A percentile compares a stretch with the other conserved stretches of the same genome.
phyloP scores from a whole-genome alignment of 352 stramenopile species.

The Phytophthora pini region DNA sequence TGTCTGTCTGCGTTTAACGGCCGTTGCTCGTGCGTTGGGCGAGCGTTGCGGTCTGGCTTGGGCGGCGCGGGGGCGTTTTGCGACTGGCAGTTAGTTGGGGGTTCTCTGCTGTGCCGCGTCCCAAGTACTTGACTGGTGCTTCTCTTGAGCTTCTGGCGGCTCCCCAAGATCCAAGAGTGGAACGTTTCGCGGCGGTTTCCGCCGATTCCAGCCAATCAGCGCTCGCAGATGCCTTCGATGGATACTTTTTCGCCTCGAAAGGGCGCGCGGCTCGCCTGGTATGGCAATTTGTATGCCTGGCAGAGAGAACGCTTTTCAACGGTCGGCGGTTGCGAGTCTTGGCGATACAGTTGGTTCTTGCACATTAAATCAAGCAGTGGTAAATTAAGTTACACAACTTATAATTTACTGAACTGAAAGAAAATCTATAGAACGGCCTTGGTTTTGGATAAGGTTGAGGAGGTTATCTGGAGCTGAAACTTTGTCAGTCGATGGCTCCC shows the following conservation, averaged over 20 bases:
- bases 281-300: slow-evolving; percentile 25
- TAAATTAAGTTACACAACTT: background rate
- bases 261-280: slow-evolving; percentile 16
- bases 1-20: slow-evolving; percentile 3
- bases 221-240: slow-evolving; percentile 9
- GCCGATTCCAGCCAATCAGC: slow-evolving; percentile 22
- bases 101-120: slow-evolving; percentile 23
- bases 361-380: background rate
- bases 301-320: slow-evolving; percentile 35
- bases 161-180: slow-evolving; percentile 44
- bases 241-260: slow-evolving; percentile 27
- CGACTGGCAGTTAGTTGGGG: slow-evolving; percentile 30
- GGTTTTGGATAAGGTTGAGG: background rate
- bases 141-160: slow-evolving; percentile 10
- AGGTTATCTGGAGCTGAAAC: background rate
- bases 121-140: slow-evolving; percentile 23
- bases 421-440: background rate
- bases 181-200: slow-evolving; percentile 45
- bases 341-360: background rate
- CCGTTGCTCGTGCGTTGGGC: slow-evolving; percentile 22
- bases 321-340: slow-evolving; percentile 29
- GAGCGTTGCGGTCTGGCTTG: slow-evolving; percentile 27
- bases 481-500: too few species aligned
- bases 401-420: background rate
- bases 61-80: slow-evolving; percentile 39